Evolutionary conservation across 208 protist species (phyloP), one percentile per base, ranked within the genome.

Genomic region (Angomonas desouzai): DNA sequence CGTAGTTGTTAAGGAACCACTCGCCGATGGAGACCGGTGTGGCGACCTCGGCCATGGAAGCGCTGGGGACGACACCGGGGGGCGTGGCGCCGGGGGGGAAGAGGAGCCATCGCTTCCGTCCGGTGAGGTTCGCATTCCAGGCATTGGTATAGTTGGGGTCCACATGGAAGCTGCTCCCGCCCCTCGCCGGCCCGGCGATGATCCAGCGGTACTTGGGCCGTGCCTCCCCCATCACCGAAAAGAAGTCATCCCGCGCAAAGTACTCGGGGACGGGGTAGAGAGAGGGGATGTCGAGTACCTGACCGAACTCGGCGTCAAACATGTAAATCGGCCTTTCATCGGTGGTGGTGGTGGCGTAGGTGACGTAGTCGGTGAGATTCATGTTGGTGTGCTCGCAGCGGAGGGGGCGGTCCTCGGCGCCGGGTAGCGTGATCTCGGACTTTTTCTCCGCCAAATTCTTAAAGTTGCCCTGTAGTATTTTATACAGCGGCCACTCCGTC

Each of bases 321-420:
- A 96, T 84, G 76, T 96, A 96, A 60, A 92, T 92, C 10, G 87
- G 87, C n/a, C 87, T 82, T 66, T 96, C 90, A 64, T 94, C 90
- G 6, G 64, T 70, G 63, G 92, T 85, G 60, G 85, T 74, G 33
- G 48, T 72, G 0, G 87, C 85, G 69, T 96, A 96, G 32, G 48
- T 75, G 23, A 92, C 84, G 61, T 93, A 96, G 71, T 96, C 87
- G 25, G 64, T 72, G n/a, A 93, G 63, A 48, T 62, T 83, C 87
- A 96, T 92, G 53, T 64, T 83, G 3, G 90, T 92, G 75, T 89
- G 76, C 72, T 96, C 90, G 76, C 90, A 96, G 27, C 87, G 87
- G 56, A 93, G 81, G 61, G 80, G 85, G 3, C 74, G 55, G 55
- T 87, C 82, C 45, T 66, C 32, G 16, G 61, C 47, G 33, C 66